A percentile compares a stretch with the other conserved stretches of the same genome.
Conservation (phyloP, 192 early-diverging fungal species). For the Chytriomyces sp. region DNA sequence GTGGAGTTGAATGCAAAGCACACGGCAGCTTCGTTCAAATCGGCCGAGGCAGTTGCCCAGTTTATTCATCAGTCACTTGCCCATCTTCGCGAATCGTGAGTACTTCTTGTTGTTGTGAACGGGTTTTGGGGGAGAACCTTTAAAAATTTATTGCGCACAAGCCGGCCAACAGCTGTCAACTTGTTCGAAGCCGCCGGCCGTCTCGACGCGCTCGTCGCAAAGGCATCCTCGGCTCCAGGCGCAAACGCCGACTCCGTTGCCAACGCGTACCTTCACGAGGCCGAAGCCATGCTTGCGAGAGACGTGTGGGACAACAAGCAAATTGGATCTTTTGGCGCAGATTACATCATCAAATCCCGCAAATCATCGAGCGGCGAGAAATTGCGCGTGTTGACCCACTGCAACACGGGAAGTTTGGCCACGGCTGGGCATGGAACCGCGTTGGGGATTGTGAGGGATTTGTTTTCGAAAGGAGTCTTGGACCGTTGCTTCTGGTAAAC, state of each 20-base stretch:
- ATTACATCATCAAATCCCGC: slow-evolving; percentile 62
- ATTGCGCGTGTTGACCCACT: slow-evolving; percentile 86
- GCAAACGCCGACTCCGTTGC: slow-evolving; percentile 54
- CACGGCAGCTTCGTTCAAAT: slow-evolving; percentile 26
- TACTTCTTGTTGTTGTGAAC: not conserved
- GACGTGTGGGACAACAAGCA: slow-evolving; percentile 88
- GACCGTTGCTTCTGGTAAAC: not conserved
- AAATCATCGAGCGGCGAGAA: not conserved
- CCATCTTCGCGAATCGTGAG: slow-evolving; percentile 52
- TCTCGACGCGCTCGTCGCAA: slow-evolving; percentile 36
- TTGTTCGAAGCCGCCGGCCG: slow-evolving; percentile 84
- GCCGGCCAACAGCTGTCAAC: slow-evolving; percentile 96
- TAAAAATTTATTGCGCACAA: slow-evolving; percentile 47
- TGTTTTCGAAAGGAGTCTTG: slow-evolving; percentile 3
- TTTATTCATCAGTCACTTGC: slow-evolving; percentile 69
- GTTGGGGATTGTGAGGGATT: slow-evolving; percentile 54
- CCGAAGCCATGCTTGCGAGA: slow-evolving; percentile 82
- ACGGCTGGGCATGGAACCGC: slow-evolving; percentile 50
- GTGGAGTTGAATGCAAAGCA: slow-evolving; percentile 67
- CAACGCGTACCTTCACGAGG: slow-evolving; percentile 60
- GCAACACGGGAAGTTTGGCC: slow-evolving; percentile 84
- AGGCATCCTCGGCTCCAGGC: not conserved
- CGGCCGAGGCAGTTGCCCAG: slow-evolving; percentile 47
- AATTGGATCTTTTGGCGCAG: slow-evolving; percentile 83
- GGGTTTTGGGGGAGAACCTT: slow-evolving; percentile 27